Base-by-base conservation (phyloP, 2,329 filamentous ascomycete genomes). In the Anisogramma anomala region DNA sequence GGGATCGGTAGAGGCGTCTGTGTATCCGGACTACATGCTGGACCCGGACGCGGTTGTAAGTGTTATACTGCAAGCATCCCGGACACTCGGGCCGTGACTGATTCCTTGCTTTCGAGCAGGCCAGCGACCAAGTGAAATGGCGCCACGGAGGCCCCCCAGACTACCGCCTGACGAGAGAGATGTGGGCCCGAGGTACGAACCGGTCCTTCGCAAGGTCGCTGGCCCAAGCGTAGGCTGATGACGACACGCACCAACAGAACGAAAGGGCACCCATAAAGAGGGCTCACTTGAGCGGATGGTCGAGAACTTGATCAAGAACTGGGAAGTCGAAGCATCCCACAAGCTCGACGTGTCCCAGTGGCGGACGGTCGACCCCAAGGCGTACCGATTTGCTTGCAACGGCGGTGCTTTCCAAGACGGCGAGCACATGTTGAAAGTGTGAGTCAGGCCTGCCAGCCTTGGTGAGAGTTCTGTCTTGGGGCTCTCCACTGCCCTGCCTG, bases 241-340 rank as follows among this genome's bases (percentile, higher is more conserved):
- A 14, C n/a, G 22, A 9, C 9, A 23, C n/a, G 14, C 22, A 14
- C 11, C 28, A 10, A 19, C 52, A 82, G 77, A 71, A 39, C 80
- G 77, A 56, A 64, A 60, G 26, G 66, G 62, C 57, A 67, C 59
- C 51, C 78, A 82, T 55, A 58, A 60, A 33, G 63, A 73, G 3
- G 67, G 65, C 26, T 76, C 69, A 42, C 68, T 82, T 3, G 68
- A 72, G 11, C 60, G 68, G 36, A 67, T 82, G 4, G 77, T 82
- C 28, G 71, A 82, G 55, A 82, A 82, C 53, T 68, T 82, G 1
- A 77, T 82, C 53, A 82, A 82, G 62, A 82, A 82, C 56, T 82
- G 78, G 79, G 78, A 82, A 57, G 71, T 82, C 38, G 78, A 82
- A 56, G 79, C 79, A 1, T 80, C 74, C 0, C 81, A 79, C 69